Evolutionary conservation across 2,329 filamentous ascomycete genomes (phyloP), one percentile per base, ranked within the genome.

Genomic region (Didymella sp.): DNA sequence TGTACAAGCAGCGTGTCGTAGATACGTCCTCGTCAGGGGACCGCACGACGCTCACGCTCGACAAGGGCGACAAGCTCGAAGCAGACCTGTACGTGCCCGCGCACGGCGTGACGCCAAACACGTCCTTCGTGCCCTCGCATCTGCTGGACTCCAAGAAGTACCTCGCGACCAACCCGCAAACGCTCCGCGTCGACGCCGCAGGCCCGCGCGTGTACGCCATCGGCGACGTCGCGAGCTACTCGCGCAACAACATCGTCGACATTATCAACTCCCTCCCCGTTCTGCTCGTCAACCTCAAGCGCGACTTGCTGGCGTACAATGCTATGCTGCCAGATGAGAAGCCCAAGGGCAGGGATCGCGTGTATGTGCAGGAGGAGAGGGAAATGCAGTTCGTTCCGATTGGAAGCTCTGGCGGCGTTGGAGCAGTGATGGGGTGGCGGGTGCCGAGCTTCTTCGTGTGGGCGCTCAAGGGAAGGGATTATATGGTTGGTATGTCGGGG

Each of bases 81-180:
- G 77, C 79, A 2, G 84, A 86, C 62, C 59, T 84, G 22, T 85
- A 82, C 66, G 80, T 87, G 52, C 78, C 80, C 3, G 82, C 81
- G 0, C 78, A 78, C 13, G 84, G 84, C 25, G 80, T 80, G 12
- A 66, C 72, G 7, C 84, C 84, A 0, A 86, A 84, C 70, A 82
- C 79, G 19, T 75, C 73, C 8, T 87, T 80, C 68, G 72, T 87
- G 1, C 82, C 84, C 0, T 48, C 66, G 4, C 66, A 75, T 6
- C 78, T 84, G 37, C 76, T 86, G 3, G 73, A 79, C 56, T 69
- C 73, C 0, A 72, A 67, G 5, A 81, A 80, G 13, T 82, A 80
- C 69, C 79, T 87, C 41, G 73, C 73, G 24, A 81, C 79, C 6
- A 79, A 85, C 63, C 62, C 60, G 0, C 49, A 64, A 9, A 82